Conservation (phyloP, 257 asterid species). For the Verbena officinalis region DNA sequence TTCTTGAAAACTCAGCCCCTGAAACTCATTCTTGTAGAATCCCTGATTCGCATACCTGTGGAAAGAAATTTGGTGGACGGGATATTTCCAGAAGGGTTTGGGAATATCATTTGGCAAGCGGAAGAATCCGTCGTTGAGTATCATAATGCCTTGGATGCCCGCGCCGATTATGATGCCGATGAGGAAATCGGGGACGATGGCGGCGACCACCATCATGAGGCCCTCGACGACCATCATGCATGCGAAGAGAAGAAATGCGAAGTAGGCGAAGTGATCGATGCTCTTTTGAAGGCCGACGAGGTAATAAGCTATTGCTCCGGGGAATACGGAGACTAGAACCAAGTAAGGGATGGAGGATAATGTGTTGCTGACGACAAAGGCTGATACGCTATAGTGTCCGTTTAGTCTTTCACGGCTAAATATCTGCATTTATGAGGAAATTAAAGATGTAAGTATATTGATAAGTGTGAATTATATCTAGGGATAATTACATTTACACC, state of each 20-base stretch:
- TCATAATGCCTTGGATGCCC: slow-evolving; percentile 51
- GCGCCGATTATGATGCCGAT: slow-evolving; percentile 48
- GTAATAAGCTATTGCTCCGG: slow-evolving; percentile 49
- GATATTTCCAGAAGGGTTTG: slow-evolving; percentile 43
- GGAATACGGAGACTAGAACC: slow-evolving; percentile 33
- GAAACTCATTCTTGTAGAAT: slow-evolving; percentile 49
- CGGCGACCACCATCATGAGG: slow-evolving; percentile 54
- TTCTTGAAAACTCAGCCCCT: slow-evolving; percentile 36
- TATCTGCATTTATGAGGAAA: slow-evolving; percentile 17
- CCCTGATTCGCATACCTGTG: slow-evolving; percentile 51
- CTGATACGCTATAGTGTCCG: slow-evolving; percentile 54
- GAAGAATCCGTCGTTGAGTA: slow-evolving; percentile 47
- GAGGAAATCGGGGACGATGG: slow-evolving; percentile 44
- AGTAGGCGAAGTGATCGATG: slow-evolving; percentile 40
- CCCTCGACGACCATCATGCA: slow-evolving; percentile 56
- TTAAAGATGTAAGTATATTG: neutral
- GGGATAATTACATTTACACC: too few species aligned
- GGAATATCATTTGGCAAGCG: slow-evolving; percentile 48
- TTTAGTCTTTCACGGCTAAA: slow-evolving; percentile 34
- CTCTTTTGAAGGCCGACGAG: too few species aligned
- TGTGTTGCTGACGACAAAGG: slow-evolving; percentile 47
- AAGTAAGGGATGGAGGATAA: slow-evolving; percentile 50
- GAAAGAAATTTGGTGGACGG: slow-evolving; percentile 43
- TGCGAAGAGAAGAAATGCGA: slow-evolving; percentile 37
- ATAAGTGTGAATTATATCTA: too few species aligned